Percentiles rank a stretch among this genome's conserved stretches.
phyloP scores from a whole-genome alignment of 768 basidiomycete species.

The Erythrobasidium yunnanense region DNA sequence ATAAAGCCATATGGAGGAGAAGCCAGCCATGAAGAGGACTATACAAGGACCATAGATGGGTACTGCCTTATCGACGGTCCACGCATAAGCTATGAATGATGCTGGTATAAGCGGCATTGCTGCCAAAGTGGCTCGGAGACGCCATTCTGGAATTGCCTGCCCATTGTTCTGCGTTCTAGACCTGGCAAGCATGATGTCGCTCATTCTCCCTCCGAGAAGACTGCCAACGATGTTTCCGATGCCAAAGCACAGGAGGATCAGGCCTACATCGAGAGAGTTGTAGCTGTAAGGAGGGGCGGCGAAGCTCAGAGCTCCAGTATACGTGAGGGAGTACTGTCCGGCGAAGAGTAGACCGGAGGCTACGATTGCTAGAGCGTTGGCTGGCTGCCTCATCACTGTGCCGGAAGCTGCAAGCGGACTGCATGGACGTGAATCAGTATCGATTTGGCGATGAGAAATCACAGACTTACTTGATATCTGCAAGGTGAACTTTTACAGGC shows the following conservation, averaged over 20 bases:
- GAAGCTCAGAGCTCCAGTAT: slow-evolving; percentile 64
- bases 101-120: slow-evolving; percentile 17
- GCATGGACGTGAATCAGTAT: background rate
- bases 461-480: slow-evolving; percentile 47
- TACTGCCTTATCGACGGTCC: slow-evolving; percentile 56
- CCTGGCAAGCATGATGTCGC: slow-evolving; percentile 47
- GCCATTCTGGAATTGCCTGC: slow-evolving; percentile 54
- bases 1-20: slow-evolving; percentile 54
- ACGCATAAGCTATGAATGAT: slow-evolving; percentile 45
- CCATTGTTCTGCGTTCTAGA: slow-evolving; percentile 48
- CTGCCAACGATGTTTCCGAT: slow-evolving; percentile 38
- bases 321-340: slow-evolving; percentile 58
- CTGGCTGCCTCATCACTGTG: slow-evolving; percentile 19
- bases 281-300: slow-evolving; percentile 53
- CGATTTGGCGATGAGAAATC: background rate
- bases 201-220: slow-evolving; percentile 52
- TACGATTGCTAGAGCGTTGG: slow-evolving; percentile 27
- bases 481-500: slow-evolving; percentile 30
- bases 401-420: slow-evolving; percentile 22
- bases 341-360: slow-evolving; percentile 58
- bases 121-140: slow-evolving; percentile 26
- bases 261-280: slow-evolving; percentile 58
- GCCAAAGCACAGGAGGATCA: slow-evolving; percentile 52
- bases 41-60: slow-evolving; percentile 61
- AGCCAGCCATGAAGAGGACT: slow-evolving; percentile 60